phyloP scores from a whole-genome alignment of 2,329 filamentous ascomycete species.

The Venturiaceae sp. region DNA sequence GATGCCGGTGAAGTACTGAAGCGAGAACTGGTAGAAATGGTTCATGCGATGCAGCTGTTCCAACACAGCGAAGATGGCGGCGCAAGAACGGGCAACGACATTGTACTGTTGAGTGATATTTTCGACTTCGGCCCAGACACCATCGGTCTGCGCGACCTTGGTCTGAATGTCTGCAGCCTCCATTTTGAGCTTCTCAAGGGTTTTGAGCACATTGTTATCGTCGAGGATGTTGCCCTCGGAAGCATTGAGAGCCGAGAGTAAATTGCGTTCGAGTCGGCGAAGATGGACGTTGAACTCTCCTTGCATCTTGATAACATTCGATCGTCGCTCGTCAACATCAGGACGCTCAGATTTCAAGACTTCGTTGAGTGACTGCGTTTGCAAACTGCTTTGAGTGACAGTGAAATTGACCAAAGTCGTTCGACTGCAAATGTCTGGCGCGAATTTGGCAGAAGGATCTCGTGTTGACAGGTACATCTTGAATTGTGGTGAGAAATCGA shows the following conservation, averaged over 20 bases:
- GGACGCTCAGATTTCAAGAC: constrained; percentile 95
- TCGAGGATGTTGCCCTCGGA: constrained; percentile 96
- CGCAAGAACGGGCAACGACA: constrained; percentile 88
- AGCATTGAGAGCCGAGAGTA: constrained; percentile 92
- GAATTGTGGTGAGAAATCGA: constrained; percentile 96
- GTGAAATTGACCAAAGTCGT: constrained; percentile 99
- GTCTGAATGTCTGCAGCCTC: constrained; percentile 91
- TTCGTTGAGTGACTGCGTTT: constrained; percentile 95
- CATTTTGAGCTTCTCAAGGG: constrained; percentile 93
- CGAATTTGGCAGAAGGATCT: constrained; percentile 91
- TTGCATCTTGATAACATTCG: constrained; percentile 96
- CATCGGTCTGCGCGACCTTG: constrained; percentile 95
- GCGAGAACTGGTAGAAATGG: constrained; percentile 98
- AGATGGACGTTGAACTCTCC: constrained; percentile 99
- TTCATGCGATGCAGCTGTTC: constrained; percentile 98
- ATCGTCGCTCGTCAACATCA: constrained; percentile 91
- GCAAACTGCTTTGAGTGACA: constrained; percentile 95
- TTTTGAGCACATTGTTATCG: constrained; percentile 97
- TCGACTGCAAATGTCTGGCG: constrained; percentile 93
- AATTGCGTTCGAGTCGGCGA: constrained; percentile 84
- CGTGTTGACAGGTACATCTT: constrained; percentile 90
- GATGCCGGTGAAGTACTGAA: constrained; percentile 96
- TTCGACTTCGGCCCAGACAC: constrained; percentile 96
- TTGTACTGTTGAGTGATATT: constrained; percentile 91
- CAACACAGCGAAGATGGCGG: constrained; percentile 90